Conservation (phyloP, 2,329 filamentous ascomycete species). For the Diaporthe amygdali region DNA sequence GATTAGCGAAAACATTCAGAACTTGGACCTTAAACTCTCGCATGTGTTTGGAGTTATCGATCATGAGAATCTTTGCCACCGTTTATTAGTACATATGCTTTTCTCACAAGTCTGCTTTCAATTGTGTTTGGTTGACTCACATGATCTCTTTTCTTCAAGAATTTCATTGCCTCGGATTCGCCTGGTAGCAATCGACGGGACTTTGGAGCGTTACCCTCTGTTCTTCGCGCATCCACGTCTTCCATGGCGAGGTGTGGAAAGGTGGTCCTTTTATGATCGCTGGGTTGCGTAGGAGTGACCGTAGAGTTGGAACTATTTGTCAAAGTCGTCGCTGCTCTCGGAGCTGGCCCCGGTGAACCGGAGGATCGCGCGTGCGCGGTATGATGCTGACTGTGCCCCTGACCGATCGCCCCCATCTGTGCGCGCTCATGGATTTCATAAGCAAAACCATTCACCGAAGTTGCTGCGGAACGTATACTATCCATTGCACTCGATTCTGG, state of each 20-base stretch:
- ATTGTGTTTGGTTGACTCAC: background rate
- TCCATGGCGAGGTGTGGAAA: background rate
- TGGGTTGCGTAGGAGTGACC: background rate
- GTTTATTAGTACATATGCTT: background rate
- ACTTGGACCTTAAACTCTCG: background rate
- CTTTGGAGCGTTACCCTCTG: background rate
- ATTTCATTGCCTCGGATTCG: background rate
- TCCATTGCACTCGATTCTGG: background rate
- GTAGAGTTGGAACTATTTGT: background rate
- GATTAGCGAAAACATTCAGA: background rate
- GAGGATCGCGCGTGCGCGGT: background rate
- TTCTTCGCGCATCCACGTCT: background rate
- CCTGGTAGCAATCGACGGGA: background rate
- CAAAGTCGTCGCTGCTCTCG: background rate
- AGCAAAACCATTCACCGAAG: too few species aligned
- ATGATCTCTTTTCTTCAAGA: background rate
- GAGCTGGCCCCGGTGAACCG: background rate
- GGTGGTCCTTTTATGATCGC: background rate
- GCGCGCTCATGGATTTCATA: too few species aligned
- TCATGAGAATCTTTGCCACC: background rate
- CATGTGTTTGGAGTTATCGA: background rate
- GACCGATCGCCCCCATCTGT: background rate
- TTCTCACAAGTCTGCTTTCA: fast-evolving
- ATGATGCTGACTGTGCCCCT: background rate
- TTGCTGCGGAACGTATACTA: background rate